These are phyloP conservation scores for Colletotrichum chlorophyti DNA, from an alignment of 2,329 filamentous ascomycete genomes.

Conservation along the genomic window DNA sequence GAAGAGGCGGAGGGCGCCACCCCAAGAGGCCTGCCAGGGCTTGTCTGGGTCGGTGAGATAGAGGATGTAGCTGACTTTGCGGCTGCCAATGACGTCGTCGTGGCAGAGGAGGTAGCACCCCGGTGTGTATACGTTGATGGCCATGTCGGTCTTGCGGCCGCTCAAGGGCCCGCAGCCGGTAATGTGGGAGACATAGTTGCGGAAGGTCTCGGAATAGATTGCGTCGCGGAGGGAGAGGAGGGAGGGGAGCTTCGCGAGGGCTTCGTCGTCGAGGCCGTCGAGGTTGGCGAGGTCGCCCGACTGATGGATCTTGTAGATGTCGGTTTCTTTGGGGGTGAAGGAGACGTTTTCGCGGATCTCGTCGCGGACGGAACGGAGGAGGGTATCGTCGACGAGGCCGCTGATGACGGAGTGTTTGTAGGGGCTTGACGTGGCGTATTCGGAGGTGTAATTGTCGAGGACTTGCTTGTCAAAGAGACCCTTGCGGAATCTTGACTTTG, in stretches of 20 bases:
- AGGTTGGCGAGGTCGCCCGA: constrained; percentile 97
- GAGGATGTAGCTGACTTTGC: constrained; percentile 94
- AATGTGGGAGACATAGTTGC: constrained; percentile 85
- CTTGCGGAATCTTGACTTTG: constrained; percentile 66
- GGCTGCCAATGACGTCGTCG: constrained; percentile 98
- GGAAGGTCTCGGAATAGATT: constrained; percentile 88
- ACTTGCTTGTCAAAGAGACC: constrained; percentile 69
- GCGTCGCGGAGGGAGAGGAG: constrained; percentile 93
- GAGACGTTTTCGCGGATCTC: constrained; percentile 91
- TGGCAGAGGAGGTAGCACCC: constrained; percentile 96
- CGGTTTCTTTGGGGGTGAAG: constrained; percentile 98
- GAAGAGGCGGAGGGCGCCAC: constrained; percentile 88
- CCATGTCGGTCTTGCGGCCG: constrained; percentile 97
- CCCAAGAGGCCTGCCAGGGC: constrained; percentile 91
- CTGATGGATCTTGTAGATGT: constrained; percentile 99
- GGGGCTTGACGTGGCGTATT: constrained; percentile 69
- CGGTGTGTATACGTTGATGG: constrained; percentile 97
- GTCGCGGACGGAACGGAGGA: constrained; percentile 84
- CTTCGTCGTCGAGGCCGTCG: constrained; percentile 87
- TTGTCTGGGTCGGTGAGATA: constrained; percentile 93
- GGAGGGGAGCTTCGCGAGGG: constrained; percentile 84
- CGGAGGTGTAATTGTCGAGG: constrained; percentile 63
- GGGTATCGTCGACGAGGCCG: constrained; percentile 76
- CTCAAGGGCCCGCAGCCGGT: constrained; percentile 87
- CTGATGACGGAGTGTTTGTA: constrained; percentile 95